Base-by-base conservation (phyloP, 2,329 filamentous ascomycete genomes). In the Botryosphaeria dothidea region DNA sequence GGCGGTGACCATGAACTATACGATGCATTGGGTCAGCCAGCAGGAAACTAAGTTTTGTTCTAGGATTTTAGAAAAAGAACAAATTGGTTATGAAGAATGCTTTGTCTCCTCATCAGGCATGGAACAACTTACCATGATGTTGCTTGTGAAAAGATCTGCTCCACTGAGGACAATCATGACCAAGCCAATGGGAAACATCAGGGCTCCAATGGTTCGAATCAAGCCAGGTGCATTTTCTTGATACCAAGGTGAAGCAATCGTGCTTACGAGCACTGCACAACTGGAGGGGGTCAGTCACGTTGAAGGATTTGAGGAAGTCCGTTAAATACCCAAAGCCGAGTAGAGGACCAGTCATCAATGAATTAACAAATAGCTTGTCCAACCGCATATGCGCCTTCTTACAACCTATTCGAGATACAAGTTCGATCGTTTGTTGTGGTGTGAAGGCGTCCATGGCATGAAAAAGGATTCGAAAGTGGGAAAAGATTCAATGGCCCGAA, bases 231-330 rank as follows among this genome's bases (percentile, higher is more conserved):
- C 82, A 67, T 84, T 84, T 6, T 79, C 77, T 58, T 81, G 76
- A 67, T 79, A 83, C 82, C 82, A 84, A 1, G 81, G 78, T 0
- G 80, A 73, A 3, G 81, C 72, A 66, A 77, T 80, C 27, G 81
- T 80, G 57, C 78, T 80, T n/a, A 45, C 45, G 11, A 64, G 31
- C 4, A 56, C 49, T 19, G 49, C 62, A 43, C 62, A 51, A 4
- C 25, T 41, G 17, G 17, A 2, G 17, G 27, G 17, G 6, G 15
- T 36, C n/a, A 52, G 15, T 51, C 15, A n/a, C 7, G 36, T 13
- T 49, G 23, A 17, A 62, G 27, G 11, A 9, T 5, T 4, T n/a
- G 38, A 4, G 31, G 17, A n/a, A n/a, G 27, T 1, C 23, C 8
- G 7, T 7, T 11, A 11, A 27, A 29, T 31, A 65, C 62, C 66